Conservation (phyloP, 192 early-diverging fungal species). For the Linnemannia schmuckeri region DNA sequence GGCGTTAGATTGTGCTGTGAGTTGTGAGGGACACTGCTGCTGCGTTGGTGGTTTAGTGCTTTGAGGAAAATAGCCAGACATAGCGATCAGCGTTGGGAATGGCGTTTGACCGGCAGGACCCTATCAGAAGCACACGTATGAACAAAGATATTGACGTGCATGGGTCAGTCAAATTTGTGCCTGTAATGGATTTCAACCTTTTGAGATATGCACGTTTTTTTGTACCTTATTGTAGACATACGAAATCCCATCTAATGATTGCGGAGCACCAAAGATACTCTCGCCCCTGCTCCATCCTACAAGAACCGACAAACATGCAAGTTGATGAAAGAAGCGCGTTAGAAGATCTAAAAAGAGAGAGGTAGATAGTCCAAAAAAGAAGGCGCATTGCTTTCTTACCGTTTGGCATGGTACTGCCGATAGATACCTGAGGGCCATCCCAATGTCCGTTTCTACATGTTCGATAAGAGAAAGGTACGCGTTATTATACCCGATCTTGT, state of each 20-base stretch:
- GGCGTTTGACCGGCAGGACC: conserved; percentile 54
- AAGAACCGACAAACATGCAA: not conserved
- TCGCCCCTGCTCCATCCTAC: conserved; percentile 6
- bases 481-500: not conserved
- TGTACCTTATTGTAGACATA: conserved; percentile 45
- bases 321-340: not conserved
- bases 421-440: not conserved
- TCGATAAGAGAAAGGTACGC: not conserved
- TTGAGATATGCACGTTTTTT: not conserved
- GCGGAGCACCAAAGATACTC: not conserved
- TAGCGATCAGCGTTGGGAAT: conserved; percentile 38
- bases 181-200: not conserved
- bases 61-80: conserved; percentile 45
- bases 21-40: not conserved
- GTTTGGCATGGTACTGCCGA: conserved; percentile 7
- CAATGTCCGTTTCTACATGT: conserved; percentile 1
- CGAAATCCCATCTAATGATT: conserved; percentile 17
- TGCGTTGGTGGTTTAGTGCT: not conserved
- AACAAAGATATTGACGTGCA: not conserved
- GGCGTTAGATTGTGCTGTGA: not conserved
- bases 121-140: not conserved
- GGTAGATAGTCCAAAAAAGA: too few species aligned
- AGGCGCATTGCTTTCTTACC: not conserved
- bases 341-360: not conserved
- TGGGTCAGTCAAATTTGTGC: not conserved